Conservation (phyloP, 2,329 filamentous ascomycete genomes). For the Microsporum ferrugineum region DNA sequence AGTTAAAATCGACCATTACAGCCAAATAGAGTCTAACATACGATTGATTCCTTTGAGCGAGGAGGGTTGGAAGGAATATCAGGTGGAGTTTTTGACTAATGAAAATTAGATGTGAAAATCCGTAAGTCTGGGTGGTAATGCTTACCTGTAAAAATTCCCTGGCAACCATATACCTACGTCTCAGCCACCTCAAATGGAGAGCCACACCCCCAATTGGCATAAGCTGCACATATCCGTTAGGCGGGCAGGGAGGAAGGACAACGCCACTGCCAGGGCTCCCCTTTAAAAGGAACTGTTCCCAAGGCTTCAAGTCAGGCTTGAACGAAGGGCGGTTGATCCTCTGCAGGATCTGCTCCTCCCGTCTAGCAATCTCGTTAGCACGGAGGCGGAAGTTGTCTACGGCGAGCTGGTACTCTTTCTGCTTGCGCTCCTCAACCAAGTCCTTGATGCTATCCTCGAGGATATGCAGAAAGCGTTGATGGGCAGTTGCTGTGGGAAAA, state of each 20-base stretch:
- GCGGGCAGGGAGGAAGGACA: background rate
- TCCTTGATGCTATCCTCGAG: background rate
- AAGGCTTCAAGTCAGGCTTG: conserved; percentile 7
- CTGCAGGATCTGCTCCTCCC: conserved; percentile 7
- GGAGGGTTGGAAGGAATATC: background rate
- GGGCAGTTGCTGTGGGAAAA: conserved; percentile 5
- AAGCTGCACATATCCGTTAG: conserved; percentile 7
- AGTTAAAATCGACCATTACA: background rate
- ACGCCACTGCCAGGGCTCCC: conserved; percentile 12
- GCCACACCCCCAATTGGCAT: conserved; percentile 12
- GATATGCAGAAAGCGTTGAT: conserved; percentile 1
- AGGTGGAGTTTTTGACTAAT: background rate
- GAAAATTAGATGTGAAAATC: background rate
- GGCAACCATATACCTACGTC: background rate
- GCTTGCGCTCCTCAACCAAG: background rate
- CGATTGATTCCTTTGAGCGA: background rate
- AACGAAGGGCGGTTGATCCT: conserved; percentile 8
- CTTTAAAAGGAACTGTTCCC: conserved; percentile 14
- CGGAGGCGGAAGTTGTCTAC: background rate
- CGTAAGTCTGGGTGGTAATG: background rate
- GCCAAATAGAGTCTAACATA: background rate
- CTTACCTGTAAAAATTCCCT: conserved; percentile 6
- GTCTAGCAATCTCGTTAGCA: conserved; percentile 6
- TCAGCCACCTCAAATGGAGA: conserved; percentile 10
- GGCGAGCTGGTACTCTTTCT: background rate